Base-by-base conservation (phyloP, 169 alveolate species). In the Cyclospora cayetanensis region DNA sequence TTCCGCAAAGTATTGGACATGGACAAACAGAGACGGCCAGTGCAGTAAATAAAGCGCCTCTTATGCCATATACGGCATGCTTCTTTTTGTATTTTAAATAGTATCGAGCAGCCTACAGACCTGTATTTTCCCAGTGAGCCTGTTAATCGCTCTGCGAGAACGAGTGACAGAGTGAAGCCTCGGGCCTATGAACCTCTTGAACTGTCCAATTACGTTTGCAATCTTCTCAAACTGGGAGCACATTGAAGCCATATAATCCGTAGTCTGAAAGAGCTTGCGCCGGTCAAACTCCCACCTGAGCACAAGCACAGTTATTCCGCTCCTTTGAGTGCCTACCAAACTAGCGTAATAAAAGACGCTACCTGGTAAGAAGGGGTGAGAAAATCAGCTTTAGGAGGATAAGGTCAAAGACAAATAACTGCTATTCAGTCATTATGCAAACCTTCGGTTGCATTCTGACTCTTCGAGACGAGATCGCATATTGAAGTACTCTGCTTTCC, bases 131-230 rank as follows among this genome's bases (percentile, higher is more conserved):
- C 95, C 97, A 88, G 92, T 95, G 29, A 96, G 97, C 53, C 93
- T 93, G 65, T 96, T 96, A 35, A 96, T 95, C 91, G 97, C 97
- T 88, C 96, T 97, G 18, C 97, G 94, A 52, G 97, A 96, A 22
- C 99, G 98, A 27, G 98, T 98, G 50, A 97, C 99, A 84, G 98
- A 97, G 68, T 97, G 97, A 50, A 98, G 95, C 93, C 97, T 98
- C 35, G 97, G 98, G n/a, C 99, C 99, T 42, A 98, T 94, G 89
- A 98, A 97, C 50, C 97, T 96, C 85, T 93, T 94, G 93, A 98
- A 97, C 83, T 97, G 98, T 87, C 95, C 96, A 0, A 96, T 89
- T 34, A 95, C 95, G 41, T 95, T 95, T 55, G 96, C 95, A 42
- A 96, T 97, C 68, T 96, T 97, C 80, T 95, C 95, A 80, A 98